Percentiles rank a stretch among this genome's conserved stretches.
Conservation (phyloP, 192 early-diverging fungal genomes). For the Coemansia sp. region DNA sequence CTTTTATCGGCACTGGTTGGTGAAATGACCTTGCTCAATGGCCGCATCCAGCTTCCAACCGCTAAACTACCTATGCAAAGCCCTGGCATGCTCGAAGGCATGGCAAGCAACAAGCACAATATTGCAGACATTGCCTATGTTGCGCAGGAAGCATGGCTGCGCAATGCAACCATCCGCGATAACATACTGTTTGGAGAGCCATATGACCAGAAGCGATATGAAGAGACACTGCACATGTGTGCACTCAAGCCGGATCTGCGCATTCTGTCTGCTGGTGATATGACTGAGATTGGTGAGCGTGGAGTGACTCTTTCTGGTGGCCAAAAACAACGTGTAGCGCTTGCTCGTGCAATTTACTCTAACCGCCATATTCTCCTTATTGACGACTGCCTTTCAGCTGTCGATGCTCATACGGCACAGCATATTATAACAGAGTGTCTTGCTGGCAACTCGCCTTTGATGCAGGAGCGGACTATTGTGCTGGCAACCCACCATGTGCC, state of each 20-base stretch:
- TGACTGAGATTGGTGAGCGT: too few species aligned
- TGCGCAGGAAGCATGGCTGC: too few species aligned
- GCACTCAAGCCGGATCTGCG: conserved; percentile 83
- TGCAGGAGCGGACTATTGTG: too few species aligned
- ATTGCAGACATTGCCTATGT: conserved; percentile 59
- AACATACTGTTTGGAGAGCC: too few species aligned
- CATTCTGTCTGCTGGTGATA: conserved; percentile 76
- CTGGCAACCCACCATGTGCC: conserved; percentile 88
- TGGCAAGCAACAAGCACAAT: conserved; percentile 34
- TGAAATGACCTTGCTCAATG: conserved; percentile 61
- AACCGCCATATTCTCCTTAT: conserved; percentile 63
- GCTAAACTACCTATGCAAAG: conserved; percentile 13
- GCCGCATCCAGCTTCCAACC: conserved; percentile 33
- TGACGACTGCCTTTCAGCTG: conserved; percentile 93
- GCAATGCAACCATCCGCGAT: too few species aligned
- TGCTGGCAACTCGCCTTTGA: too few species aligned
- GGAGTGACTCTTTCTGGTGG: too few species aligned
- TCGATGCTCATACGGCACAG: conserved; percentile 89
- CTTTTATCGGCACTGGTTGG: conserved; percentile 78
- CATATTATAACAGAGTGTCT: conserved; percentile 74
- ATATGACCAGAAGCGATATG: conserved; percentile 74
- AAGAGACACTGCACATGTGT: conserved; percentile 74
- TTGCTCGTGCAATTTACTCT: too few species aligned
- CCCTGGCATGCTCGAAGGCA: conserved; percentile 11
- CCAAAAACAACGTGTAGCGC: too few species aligned